Evolutionary conservation across 345 rosid genomes (phyloP).

Genomic region (Angophora floribunda): DNA sequence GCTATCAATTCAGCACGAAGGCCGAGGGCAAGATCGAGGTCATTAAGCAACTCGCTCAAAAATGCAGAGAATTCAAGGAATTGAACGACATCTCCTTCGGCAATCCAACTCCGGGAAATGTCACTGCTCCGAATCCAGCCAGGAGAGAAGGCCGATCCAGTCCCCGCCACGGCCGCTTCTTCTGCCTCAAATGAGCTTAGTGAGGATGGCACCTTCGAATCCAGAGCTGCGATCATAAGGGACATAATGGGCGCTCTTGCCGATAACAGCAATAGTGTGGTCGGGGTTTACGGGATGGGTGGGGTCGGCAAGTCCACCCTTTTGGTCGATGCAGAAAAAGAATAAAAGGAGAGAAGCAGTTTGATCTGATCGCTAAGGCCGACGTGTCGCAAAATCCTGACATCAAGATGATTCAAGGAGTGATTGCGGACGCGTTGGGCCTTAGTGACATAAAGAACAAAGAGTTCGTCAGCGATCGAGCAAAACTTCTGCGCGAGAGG

Average conservation of each 20-base stretch:
- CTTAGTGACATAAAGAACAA: too few species aligned
- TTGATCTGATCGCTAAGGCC: too few species aligned
- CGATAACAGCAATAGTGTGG: neutral
- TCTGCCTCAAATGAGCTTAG: too few species aligned
- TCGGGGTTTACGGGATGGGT: neutral
- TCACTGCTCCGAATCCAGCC: too few species aligned
- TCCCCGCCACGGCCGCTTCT: too few species aligned
- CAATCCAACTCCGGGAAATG: neutral
- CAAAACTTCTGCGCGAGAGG: rapidly evolving
- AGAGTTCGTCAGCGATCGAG: too few species aligned
- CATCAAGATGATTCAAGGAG: too few species aligned
- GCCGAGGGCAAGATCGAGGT: neutral
- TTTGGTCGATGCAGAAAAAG: rapidly evolving
- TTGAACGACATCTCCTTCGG: neutral
- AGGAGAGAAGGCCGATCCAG: too few species aligned
- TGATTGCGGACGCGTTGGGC: too few species aligned
- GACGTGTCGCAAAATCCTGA: too few species aligned
- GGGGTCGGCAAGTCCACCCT: neutral
- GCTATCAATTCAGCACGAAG: neutral
- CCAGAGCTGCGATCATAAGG: neutral
- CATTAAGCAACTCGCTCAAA: neutral
- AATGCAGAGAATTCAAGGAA: neutral
- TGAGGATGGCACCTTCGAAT: too few species aligned
- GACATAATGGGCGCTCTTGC: too few species aligned
- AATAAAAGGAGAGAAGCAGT: neutral